Percentiles rank a stretch among this genome's conserved stretches.
These are phyloP conservation scores for Trypanosoma boissoni DNA, from an alignment of 208 protist genomes.

Conservation along the genomic window DNA sequence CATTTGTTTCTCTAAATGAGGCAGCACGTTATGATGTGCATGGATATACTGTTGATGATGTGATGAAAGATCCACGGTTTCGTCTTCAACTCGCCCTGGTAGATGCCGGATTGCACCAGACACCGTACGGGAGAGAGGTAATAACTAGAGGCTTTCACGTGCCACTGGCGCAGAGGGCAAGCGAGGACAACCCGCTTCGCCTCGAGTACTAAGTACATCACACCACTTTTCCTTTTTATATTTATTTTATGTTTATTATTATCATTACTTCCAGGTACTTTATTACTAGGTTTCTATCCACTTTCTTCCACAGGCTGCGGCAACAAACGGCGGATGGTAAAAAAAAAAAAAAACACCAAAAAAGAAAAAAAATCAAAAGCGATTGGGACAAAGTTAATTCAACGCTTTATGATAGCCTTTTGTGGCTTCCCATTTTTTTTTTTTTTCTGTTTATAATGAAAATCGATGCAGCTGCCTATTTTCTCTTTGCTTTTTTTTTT, in stretches of 20 bases:
- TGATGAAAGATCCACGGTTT: constrained; percentile 82
- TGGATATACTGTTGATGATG: constrained; percentile 71
- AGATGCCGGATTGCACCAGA: constrained; percentile 75
- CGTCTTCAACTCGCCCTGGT: constrained; percentile 73
- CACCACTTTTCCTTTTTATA: constrained; percentile 15
- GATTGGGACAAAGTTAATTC: too few relatives aligned
- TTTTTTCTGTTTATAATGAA: not conserved
- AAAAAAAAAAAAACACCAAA: too few relatives aligned
- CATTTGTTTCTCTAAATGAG: constrained; percentile 44
- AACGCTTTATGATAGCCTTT: not conserved
- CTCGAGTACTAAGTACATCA: constrained; percentile 17
- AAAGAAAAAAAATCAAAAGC: too few relatives aligned
- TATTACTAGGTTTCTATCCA: constrained; percentile 3
- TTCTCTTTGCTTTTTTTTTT: constrained; percentile 9
- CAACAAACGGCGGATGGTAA: too few relatives aligned
- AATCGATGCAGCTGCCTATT: not conserved
- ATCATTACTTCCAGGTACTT: constrained; percentile 4
- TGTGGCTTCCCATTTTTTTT: constrained; percentile 4
- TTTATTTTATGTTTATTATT: constrained; percentile 2
- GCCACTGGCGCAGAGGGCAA: constrained; percentile 59
- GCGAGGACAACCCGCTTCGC: constrained; percentile 71
- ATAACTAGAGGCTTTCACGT: constrained; percentile 55
- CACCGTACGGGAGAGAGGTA: constrained; percentile 70
- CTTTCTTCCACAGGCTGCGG: too few relatives aligned
- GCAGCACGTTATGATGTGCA: constrained; percentile 24